Percentiles rank a stretch among this genome's conserved stretches.
Conservation (phyloP, 768 basidiomycete species). For the Termitomyces sp. region DNA sequence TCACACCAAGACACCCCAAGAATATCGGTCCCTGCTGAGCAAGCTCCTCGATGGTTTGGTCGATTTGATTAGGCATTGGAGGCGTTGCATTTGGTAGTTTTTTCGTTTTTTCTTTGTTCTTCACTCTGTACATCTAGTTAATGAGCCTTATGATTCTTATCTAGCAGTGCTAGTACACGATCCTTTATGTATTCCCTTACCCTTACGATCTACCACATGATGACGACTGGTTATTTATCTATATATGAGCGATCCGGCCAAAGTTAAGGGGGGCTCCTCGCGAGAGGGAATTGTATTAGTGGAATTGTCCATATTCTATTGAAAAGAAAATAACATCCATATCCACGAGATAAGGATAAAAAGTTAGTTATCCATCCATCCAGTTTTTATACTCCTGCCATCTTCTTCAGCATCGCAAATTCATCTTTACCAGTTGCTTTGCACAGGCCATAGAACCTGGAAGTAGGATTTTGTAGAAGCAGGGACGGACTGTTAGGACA, state of each 20-base stretch:
- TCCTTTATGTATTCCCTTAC: neutral
- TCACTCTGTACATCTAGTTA: neutral
- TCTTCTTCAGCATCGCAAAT: conserved; percentile 62
- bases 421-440: conserved; percentile 73
- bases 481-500: conserved; percentile 39
- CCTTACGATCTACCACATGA: neutral
- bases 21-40: conserved; percentile 7
- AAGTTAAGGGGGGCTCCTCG: too few relatives aligned
- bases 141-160: neutral
- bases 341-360: neutral
- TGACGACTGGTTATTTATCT: neutral
- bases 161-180: neutral
- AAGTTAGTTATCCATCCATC: neutral
- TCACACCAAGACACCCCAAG: conserved; percentile 5
- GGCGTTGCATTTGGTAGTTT: conserved; percentile 3
- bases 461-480: conserved; percentile 51
- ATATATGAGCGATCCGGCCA: neutral
- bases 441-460: conserved; percentile 66
- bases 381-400: conserved; percentile 44
- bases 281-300: neutral
- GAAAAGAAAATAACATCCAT: too few relatives aligned
- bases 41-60: conserved; percentile 5
- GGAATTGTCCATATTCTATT: too few relatives aligned
- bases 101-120: neutral
- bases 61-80: conserved; percentile 2